These are phyloP conservation scores for Debaryomyces sp. DNA, from an alignment of 1,139 yeast genomes.

Conservation along the genomic window DNA sequence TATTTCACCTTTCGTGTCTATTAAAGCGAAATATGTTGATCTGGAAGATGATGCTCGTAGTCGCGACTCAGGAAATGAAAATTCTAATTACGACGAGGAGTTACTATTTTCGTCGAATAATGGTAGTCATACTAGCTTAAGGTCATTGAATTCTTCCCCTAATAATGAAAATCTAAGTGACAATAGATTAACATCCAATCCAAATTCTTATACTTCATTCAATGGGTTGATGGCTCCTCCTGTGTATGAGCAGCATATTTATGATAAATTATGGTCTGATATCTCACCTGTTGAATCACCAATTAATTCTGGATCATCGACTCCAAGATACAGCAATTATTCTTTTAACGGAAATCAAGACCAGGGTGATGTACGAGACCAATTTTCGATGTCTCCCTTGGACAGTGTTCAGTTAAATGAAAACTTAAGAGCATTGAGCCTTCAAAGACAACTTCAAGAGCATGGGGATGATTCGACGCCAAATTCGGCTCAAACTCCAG, in stretches of 20 bases:
- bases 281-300: conserved; percentile 63
- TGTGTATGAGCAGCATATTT: conserved; percentile 79
- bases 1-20: conserved; percentile 81
- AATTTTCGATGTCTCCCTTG: conserved; percentile 45
- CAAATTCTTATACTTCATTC: conserved; percentile 36
- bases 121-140: conserved; percentile 33
- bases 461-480: conserved; percentile 12
- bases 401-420: conserved; percentile 51
- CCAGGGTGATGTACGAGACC: conserved; percentile 30
- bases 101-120: conserved; percentile 34
- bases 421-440: conserved; percentile 54
- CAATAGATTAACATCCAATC: conserved; percentile 22
- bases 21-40: conserved; percentile 51
- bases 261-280: conserved; percentile 83
- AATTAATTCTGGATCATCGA: conserved; percentile 50
- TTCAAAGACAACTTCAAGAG: conserved; percentile 50
- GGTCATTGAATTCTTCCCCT: conserved; percentile 17
- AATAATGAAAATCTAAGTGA: conserved; percentile 10
- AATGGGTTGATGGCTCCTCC: conserved; percentile 81
- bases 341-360: background rate
- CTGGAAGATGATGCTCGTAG: conserved; percentile 14
- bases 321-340: conserved; percentile 36
- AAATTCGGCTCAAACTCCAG: conserved; percentile 1
- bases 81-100: conserved; percentile 26
- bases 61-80: conserved; percentile 2